phyloP scores from a whole-genome alignment of 2,329 filamentous ascomycete genomes.

The Coniochaeta ligniaria region DNA sequence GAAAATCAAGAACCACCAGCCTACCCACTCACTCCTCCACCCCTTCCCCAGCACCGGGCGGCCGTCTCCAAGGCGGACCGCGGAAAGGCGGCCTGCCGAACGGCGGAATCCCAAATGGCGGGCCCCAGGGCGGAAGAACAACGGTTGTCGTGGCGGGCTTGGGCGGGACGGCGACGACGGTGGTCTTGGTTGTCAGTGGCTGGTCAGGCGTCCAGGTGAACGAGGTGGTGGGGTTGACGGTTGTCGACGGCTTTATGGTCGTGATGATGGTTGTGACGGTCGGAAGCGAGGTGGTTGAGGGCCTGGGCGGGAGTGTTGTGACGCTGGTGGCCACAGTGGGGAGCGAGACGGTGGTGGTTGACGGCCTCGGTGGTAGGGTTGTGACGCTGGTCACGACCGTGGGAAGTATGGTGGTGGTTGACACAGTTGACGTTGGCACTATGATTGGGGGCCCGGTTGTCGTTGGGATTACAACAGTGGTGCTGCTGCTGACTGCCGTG shows the following conservation, averaged over 20 bases:
- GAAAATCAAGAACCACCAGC: too few species aligned
- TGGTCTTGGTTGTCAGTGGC: constrained; percentile 6
- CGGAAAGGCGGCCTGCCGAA: background rate
- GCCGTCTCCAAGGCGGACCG: background rate
- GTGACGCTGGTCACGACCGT: background rate
- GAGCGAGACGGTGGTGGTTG: background rate
- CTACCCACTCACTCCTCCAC: background rate
- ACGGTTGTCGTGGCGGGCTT: background rate
- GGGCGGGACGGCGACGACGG: constrained; percentile 1
- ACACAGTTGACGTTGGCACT: background rate
- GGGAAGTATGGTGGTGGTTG: background rate
- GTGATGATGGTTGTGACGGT: background rate
- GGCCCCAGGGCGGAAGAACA: background rate
- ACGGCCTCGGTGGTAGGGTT: background rate
- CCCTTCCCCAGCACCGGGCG: background rate
- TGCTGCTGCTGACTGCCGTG: background rate
- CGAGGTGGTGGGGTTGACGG: background rate
- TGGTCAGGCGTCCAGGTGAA: constrained; percentile 3
- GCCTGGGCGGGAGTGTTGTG: background rate
- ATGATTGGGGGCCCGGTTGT: background rate
- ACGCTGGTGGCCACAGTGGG: background rate
- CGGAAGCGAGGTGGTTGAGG: background rate
- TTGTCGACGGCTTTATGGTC: background rate
- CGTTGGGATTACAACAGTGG: background rate
- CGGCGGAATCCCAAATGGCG: background rate